Evolutionary conservation across 495 filamentous ascomycete genomes (phyloP).

Genomic region (Lophiostoma macrostomum): DNA sequence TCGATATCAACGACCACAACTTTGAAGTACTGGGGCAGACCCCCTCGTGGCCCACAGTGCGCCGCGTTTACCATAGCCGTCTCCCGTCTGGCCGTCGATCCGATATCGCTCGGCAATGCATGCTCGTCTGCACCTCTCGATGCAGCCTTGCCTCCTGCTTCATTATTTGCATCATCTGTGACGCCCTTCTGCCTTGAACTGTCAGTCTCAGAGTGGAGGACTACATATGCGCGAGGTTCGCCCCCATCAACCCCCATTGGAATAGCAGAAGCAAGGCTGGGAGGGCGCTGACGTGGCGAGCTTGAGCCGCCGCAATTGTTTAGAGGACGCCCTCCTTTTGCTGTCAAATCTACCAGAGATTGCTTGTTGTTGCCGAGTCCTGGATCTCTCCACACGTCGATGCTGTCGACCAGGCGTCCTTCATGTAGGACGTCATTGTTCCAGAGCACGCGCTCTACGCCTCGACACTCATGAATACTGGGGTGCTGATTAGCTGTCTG

Average conservation of each 20-base stretch:
- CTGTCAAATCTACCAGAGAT: slow-evolving; percentile 56
- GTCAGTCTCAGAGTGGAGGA: slow-evolving; percentile 15
- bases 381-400: slow-evolving; percentile 46
- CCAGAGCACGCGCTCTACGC: slow-evolving; percentile 59
- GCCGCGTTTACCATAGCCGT: slow-evolving; percentile 77
- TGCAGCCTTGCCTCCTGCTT: slow-evolving; percentile 18
- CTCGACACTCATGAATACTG: slow-evolving; percentile 40
- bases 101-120: slow-evolving; percentile 18
- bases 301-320: slow-evolving; percentile 42
- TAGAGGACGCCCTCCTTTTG: slow-evolving; percentile 45
- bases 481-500: too few species aligned
- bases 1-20: slow-evolving; percentile 77
- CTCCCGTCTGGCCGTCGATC: slow-evolving; percentile 48
- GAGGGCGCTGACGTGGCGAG: slow-evolving; percentile 21
- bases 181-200: slow-evolving; percentile 26
- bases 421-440: slow-evolving; percentile 32
- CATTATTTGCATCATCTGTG: slow-evolving; percentile 1
- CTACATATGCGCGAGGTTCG: slow-evolving; percentile 15
- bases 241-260: slow-evolving; percentile 13
- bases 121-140: slow-evolving; percentile 13
- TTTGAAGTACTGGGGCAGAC: slow-evolving; percentile 57
- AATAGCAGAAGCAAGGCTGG: slow-evolving; percentile 3
- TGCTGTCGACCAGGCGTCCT: slow-evolving; percentile 38
- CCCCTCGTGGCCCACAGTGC: slow-evolving; percentile 63
- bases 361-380: slow-evolving; percentile 55